Base-by-base conservation (phyloP, 2,329 filamentous ascomycete species). In the Xylariaceae sp. region DNA sequence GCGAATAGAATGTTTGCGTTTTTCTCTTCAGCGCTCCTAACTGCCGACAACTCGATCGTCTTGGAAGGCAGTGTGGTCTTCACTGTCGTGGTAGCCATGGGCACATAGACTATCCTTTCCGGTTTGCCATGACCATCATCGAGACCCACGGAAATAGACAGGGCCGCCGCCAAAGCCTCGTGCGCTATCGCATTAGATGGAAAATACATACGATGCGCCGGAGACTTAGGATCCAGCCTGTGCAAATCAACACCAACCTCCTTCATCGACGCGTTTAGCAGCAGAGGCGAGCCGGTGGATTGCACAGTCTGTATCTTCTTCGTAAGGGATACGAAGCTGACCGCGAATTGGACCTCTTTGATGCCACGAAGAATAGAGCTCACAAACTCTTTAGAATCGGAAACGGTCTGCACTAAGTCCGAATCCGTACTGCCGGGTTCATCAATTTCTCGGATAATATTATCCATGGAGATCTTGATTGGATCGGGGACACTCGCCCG, bases 131-230 rank as follows among this genome's bases (percentile, higher is more conserved):
- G 83, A n/a, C 90, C 89, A 68, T 96, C 91, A 65, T 96, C 92
- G 34, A 99, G 78, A 37, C 91, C 94, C 53, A 97, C 80, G 0
- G 92, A 92, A 52, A 99, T 88, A 0, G 94, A 96, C 39, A 99
- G 84, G 3, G 92, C 94, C 16, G 92, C 94, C 19, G 94, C 81
- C 34, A 99, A 79, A 10, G 92, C 94, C 75, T 99, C 92, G 69
- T 99, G 94, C 12, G 94, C 94, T 65, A 96, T 85, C 67, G 96
- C 94, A 57, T 90, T 87, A 19, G 87, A 84, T 2, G 92, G 89
- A 67, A 99, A 99, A 71, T 99, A 97, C 94, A 97, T 99, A 59
- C 94, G 85, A 76, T 99, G 94, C 0, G 92, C 91, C 0, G 94
- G 91, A 15, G 92, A 96, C 64, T 89, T 92, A 40, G 89, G 87